A percentile compares a stretch with the other conserved stretches of the same genome.
phyloP scores from a whole-genome alignment of 192 early-diverging fungal species.

The Rhizophagus clarus region DNA sequence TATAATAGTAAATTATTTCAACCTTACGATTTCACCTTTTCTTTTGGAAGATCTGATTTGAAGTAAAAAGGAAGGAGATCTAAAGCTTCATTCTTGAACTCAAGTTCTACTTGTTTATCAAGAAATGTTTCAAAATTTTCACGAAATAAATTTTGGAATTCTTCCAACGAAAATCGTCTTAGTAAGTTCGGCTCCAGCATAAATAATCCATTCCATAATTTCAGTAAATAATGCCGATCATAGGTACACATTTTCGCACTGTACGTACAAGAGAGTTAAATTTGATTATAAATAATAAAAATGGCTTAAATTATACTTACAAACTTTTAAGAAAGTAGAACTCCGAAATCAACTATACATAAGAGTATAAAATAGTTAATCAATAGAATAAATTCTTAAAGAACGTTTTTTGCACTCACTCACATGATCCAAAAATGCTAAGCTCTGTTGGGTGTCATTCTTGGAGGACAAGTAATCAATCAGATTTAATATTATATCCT shows the following conservation, averaged over 20 bases:
- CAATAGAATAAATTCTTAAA: neutral
- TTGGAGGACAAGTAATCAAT: neutral
- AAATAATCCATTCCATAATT: slow-evolving; percentile 54
- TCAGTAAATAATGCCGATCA: slow-evolving; percentile 38
- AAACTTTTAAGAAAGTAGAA: neutral
- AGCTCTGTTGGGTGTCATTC: neutral
- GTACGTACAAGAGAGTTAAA: neutral
- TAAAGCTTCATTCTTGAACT: slow-evolving; percentile 48
- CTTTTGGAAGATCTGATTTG: slow-evolving; percentile 32
- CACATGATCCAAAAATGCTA: neutral
- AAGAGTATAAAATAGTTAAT: neutral
- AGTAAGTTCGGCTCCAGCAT: slow-evolving; percentile 47
- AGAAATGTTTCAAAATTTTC: slow-evolving; percentile 44
- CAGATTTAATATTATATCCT: neutral
- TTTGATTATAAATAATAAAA: neutral
- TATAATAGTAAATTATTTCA: neutral
- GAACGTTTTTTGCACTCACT: neutral
- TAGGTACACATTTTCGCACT: neutral
- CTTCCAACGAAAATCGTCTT: slow-evolving; percentile 29
- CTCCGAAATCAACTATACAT: neutral
- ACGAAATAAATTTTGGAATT: slow-evolving; percentile 43
- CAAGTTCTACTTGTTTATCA: slow-evolving; percentile 35
- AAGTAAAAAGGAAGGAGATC: slow-evolving; percentile 52
- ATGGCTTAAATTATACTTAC: neutral
- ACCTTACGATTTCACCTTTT: slow-evolving; percentile 28